Evolutionary conservation across 208 protist genomes (phyloP).

Genomic region (Crithidia fasciculata): DNA sequence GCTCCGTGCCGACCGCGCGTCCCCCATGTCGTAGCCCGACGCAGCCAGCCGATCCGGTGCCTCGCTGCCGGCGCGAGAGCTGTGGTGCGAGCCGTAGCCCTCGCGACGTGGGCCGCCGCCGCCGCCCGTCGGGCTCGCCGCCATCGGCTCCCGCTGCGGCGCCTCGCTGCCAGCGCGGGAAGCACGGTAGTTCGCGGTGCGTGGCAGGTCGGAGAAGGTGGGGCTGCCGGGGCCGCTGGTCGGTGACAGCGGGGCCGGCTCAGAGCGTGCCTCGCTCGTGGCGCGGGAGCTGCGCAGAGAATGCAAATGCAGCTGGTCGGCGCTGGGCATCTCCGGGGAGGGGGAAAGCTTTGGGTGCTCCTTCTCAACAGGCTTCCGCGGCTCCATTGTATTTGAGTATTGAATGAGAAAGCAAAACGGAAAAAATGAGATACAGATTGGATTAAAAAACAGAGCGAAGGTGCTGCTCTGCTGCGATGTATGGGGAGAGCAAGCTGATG

Average conservation of each 20-base stretch:
- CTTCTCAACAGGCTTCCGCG: constrained; percentile 26
- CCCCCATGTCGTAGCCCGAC: constrained; percentile 11
- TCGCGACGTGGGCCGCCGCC: constrained; percentile 4
- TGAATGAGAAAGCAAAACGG: not conserved
- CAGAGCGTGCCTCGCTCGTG: constrained; percentile 53
- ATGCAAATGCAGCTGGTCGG: constrained; percentile 22
- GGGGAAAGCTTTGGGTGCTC: constrained; percentile 40
- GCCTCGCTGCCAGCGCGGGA: constrained; percentile 60
- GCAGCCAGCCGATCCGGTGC: constrained; percentile 36
- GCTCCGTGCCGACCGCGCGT: constrained; percentile 35
- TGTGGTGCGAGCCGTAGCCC: constrained; percentile 21
- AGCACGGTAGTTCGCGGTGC: constrained; percentile 44
- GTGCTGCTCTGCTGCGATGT: too few species aligned
- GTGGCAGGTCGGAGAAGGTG: constrained; percentile 23
- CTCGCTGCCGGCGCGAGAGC: constrained; percentile 58
- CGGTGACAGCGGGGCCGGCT: constrained; percentile 21
- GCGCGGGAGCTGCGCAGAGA: constrained; percentile 46
- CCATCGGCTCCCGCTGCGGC: constrained; percentile 37
- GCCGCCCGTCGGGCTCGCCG: constrained; percentile 11
- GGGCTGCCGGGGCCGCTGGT: constrained; percentile 7
- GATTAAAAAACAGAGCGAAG: not conserved
- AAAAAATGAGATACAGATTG: not conserved
- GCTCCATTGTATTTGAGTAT: constrained; percentile 17
- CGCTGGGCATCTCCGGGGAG: constrained; percentile 43
- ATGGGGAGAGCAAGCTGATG: too few species aligned